Base-by-base conservation (phyloP, 768 basidiomycete species). In the Rubroboletus satanas region DNA sequence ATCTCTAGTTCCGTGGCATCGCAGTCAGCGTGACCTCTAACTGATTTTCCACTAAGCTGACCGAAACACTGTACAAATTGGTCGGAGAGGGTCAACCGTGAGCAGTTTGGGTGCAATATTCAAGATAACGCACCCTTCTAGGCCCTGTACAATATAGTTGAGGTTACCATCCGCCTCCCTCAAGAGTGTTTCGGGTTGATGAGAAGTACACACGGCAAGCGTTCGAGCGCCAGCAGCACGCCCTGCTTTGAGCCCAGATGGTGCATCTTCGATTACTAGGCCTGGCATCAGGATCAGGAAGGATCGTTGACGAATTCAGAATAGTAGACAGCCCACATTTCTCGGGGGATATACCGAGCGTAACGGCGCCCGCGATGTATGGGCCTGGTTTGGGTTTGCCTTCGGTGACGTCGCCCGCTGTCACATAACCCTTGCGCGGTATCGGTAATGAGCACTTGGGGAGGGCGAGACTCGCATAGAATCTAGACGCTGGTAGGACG, bases 371-470 rank as follows among this genome's bases (percentile, higher is more conserved):
- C 0, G 83, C 81, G 14, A 93, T 73, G 71, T 95, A 97, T 21
- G 94, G 94, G 35, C 82, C 90, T 1, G 93, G 92, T 64, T 86
- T 79, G n/a, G 93, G 93, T 73, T 95, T 95, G 43, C 93, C 92
- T 57, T 69, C 60, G 47, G 87, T 86, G 49, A 73, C 72, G 51
- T 71, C 71, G 69, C 87, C 82, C 7, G 87, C 84, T 3, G 90
- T 93, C 61, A 94, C 80, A 49, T 87, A 75, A 15, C 83, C 84
- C 45, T 73, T 75, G 2, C 70, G 70, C 3, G 89, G 87, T 2
- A 80, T 54, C 2, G 84, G 79, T 18, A 93, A 74, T 1, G 77
- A 80, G 41, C 86, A 83, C 35, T 80, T 79, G 38, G 79, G 67
- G 33, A 95, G 76, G 17, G 90, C 91, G 21, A 79, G 77, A 14